Evolutionary conservation across 176 grass and related monocot genomes (phyloP).

Genomic region (Aegilops tauschii): DNA sequence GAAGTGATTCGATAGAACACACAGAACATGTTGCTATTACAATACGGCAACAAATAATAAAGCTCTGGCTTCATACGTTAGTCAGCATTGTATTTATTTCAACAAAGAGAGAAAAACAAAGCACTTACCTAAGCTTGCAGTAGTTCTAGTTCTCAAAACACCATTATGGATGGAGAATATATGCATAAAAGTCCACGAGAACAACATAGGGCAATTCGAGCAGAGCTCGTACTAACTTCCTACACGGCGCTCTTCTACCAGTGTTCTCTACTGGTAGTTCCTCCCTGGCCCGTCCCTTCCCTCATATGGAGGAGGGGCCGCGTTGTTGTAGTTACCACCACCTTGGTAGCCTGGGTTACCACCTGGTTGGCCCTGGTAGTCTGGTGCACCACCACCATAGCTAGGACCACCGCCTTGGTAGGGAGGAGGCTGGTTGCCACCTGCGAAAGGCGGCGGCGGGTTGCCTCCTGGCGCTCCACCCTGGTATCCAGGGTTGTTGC

Average conservation of each 20-base stretch:
- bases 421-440: not conserved
- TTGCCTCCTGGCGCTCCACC: constrained; percentile 31
- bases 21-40: not conserved
- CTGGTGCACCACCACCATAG: constrained; percentile 31
- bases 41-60: not conserved
- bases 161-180: not conserved
- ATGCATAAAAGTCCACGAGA: not conserved
- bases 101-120: not conserved
- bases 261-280: constrained; percentile 41
- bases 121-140: not conserved
- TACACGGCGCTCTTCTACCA: not conserved
- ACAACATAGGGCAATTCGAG: not conserved
- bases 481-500: constrained; percentile 53
- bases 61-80: not conserved
- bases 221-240: not conserved
- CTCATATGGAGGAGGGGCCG: not conserved
- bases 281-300: not conserved
- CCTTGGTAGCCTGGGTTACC: constrained; percentile 4
- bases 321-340: not conserved
- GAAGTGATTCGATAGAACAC: not conserved
- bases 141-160: constrained; percentile 9
- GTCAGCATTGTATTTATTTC: constrained; percentile 28
- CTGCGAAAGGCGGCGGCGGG: not conserved
- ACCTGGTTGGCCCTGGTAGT: not conserved
- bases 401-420: constrained; percentile 15